These are phyloP conservation scores for Fagopyrum tataricum DNA, from an alignment of 148 eudicot genomes.

Conservation along the genomic window DNA sequence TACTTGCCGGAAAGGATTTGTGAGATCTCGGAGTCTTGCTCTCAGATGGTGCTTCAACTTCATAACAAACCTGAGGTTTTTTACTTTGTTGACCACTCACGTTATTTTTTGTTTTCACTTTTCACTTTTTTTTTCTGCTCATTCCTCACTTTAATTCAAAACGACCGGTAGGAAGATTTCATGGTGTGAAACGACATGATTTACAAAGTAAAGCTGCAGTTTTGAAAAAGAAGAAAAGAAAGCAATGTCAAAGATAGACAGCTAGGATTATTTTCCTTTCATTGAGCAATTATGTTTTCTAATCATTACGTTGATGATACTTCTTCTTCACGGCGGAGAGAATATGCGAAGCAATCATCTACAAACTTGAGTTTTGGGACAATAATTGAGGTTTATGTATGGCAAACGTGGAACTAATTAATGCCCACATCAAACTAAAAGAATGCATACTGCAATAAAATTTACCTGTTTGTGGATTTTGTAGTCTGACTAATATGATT, in stretches of 20 bases:
- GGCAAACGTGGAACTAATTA: neutral
- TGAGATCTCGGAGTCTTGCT: constrained; percentile 78
- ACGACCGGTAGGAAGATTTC: neutral
- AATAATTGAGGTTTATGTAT: neutral
- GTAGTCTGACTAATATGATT: neutral
- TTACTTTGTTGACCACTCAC: neutral
- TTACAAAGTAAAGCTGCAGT: neutral
- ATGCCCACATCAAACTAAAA: neutral
- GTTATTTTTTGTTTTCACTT: neutral
- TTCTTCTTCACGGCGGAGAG: neutral
- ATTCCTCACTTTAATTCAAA: constrained; percentile 6
- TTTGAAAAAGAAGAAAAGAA: neutral
- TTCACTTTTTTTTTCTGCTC: neutral
- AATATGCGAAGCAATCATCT: neutral
- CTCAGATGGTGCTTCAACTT: constrained; percentile 75
- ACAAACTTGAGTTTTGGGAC: neutral
- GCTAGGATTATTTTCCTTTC: neutral
- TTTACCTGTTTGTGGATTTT: neutral
- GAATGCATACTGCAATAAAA: neutral
- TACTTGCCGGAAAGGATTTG: constrained; percentile 50
- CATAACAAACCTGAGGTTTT: constrained; percentile 59
- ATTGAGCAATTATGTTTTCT: constrained; percentile 5
- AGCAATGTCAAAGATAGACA: constrained; percentile 8
- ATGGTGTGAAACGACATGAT: neutral
- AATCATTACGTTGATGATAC: neutral